These are phyloP conservation scores for Skeletonema tropicum DNA, from an alignment of 108 stramenopile genomes.

Conservation along the genomic window DNA sequence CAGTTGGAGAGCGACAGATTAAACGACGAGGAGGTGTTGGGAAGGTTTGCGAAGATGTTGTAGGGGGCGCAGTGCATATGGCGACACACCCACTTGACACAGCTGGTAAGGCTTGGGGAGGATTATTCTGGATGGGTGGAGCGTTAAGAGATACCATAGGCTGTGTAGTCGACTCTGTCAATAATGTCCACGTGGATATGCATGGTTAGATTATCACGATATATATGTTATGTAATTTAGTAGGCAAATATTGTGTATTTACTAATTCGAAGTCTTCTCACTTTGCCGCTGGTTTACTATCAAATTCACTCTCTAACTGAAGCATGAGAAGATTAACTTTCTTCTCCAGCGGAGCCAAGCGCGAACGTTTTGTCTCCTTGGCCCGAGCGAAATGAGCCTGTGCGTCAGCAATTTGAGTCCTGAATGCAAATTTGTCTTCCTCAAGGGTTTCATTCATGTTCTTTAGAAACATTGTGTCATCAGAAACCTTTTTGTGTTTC, in stretches of 20 bases:
- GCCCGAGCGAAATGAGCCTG: constrained; percentile 57
- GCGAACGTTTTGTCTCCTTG: constrained; percentile 45
- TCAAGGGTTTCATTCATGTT: constrained; percentile 83
- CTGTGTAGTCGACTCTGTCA: constrained; percentile 38
- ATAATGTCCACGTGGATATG: constrained; percentile 20
- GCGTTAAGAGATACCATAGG: constrained; percentile 38
- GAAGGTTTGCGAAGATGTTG: constrained; percentile 56
- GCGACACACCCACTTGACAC: constrained; percentile 81
- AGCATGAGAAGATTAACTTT: constrained; percentile 70
- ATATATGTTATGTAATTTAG: not conserved
- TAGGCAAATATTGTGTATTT: too few species aligned
- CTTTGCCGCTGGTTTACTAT: not conserved
- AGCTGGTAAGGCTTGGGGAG: constrained; percentile 63
- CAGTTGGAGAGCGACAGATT: constrained; percentile 69
- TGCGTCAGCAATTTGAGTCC: constrained; percentile 59
- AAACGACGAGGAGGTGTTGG: constrained; percentile 75
- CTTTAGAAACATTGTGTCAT: constrained; percentile 66
- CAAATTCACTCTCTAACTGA: constrained; percentile 49
- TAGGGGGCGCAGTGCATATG: constrained; percentile 61
- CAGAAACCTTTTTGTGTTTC: constrained; percentile 60
- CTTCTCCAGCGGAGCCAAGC: constrained; percentile 70
- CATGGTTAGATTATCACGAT: not conserved
- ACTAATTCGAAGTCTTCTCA: not conserved
- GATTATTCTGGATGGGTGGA: constrained; percentile 59
- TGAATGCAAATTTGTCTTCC: constrained; percentile 63